phyloP scores from a whole-genome alignment of 2,329 filamentous ascomycete species.

The Colletotrichum phormii region DNA sequence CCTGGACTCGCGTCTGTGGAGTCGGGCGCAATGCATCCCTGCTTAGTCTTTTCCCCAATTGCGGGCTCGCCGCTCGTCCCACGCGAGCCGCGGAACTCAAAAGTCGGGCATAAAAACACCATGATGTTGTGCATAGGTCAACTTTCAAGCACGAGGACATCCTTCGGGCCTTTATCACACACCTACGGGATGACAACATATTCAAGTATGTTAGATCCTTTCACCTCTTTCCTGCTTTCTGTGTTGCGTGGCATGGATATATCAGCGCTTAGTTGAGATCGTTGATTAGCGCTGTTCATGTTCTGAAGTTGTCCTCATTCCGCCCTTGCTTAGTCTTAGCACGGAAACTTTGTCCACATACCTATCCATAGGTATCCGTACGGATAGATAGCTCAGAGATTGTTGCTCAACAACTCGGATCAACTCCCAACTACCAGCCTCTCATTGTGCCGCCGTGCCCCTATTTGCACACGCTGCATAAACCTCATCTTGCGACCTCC shows the following conservation, averaged over 20 bases:
- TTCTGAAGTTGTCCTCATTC: too few relatives aligned
- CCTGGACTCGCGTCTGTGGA: not conserved
- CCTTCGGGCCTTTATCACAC: not conserved
- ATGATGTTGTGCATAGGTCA: not conserved
- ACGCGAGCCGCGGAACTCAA: too few relatives aligned
- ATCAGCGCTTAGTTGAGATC: too few relatives aligned
- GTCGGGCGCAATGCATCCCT: not conserved
- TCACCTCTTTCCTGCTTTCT: too few relatives aligned
- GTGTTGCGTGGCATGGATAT: too few relatives aligned
- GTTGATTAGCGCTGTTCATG: too few relatives aligned
- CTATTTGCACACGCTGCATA: not conserved
- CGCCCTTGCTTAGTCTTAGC: too few relatives aligned
- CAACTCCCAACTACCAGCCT: not conserved
- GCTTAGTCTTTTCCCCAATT: not conserved
- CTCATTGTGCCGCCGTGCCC: not conserved
- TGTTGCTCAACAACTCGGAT: not conserved
- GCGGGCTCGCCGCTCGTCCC: not conserved
- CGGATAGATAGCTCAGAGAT: not conserved
- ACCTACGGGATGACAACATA: not conserved
- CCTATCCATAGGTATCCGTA: too few relatives aligned
- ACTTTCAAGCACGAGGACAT: not conserved
- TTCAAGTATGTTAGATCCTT: not conserved
- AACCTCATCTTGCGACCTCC: slow-evolving; percentile 5
- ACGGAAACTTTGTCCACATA: too few relatives aligned
- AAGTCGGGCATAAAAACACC: not conserved